Percentiles rank a stretch among this genome's conserved stretches.
Evolutionary conservation across 345 rosid species (phyloP).

Genomic region (Arabidopsis thaliana): TAIR10.1 NC_003076.8:7785501-7786000

Average conservation of each 20-base stretch:
- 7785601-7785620: neutral
- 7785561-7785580: neutral
- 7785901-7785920: slow-evolving; percentile 26
- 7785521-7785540: neutral
- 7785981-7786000: slow-evolving; percentile 6
- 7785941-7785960: slow-evolving; percentile 18
- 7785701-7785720: neutral
- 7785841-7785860: slow-evolving; percentile 30
- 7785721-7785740: neutral
- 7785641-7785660: slow-evolving; percentile 11
- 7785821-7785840: slow-evolving; percentile 39
- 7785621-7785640: neutral
- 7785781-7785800: slow-evolving; percentile 25
- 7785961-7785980: neutral
- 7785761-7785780: neutral
- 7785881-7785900: slow-evolving; percentile 39
- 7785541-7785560: neutral
- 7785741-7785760: neutral
- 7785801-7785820: slow-evolving; percentile 3
- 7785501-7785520: neutral
- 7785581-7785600: neutral
- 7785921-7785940: slow-evolving; percentile 33
- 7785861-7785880: slow-evolving; percentile 7
- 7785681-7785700: neutral
- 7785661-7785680: neutral